Evolutionary conservation across 139 green algal genomes (phyloP).

Genomic region (Nannochloris sp.): DNA sequence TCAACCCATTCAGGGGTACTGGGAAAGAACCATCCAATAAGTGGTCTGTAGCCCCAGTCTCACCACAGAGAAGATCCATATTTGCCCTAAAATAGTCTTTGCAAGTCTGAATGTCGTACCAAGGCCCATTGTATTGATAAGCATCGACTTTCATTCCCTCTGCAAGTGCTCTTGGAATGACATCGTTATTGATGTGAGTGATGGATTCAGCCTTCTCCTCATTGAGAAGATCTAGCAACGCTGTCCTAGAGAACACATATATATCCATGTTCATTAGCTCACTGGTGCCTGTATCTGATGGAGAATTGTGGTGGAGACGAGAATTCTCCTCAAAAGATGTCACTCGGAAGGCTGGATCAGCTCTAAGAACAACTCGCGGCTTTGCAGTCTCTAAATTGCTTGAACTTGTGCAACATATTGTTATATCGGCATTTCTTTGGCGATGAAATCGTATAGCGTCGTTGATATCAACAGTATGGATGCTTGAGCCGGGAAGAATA

Average conservation of each 20-base stretch:
- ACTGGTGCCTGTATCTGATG: conserved; percentile 83
- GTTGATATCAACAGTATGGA: conserved; percentile 29
- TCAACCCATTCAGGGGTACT: conserved; percentile 76
- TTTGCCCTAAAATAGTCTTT: conserved; percentile 76
- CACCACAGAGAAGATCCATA: conserved; percentile 40
- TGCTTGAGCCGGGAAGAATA: conserved; percentile 32
- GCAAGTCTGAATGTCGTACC: conserved; percentile 43
- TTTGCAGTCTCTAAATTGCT: conserved; percentile 2
- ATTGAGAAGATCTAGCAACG: conserved; percentile 25
- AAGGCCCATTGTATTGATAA: conserved; percentile 91
- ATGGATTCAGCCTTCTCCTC: conserved; percentile 35
- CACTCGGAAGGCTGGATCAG: conserved; percentile 69
- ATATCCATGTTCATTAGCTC: conserved; percentile 80
- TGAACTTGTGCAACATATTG: conserved; percentile 35
- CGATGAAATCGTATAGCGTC: conserved; percentile 31
- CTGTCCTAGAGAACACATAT: conserved; percentile 60
- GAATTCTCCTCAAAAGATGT: conserved; percentile 51
- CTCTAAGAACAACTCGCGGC: conserved; percentile 25
- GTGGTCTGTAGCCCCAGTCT: conserved; percentile 39
- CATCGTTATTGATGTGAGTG: conserved; percentile 67
- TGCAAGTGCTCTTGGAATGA: conserved; percentile 65
- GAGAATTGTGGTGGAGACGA: background rate
- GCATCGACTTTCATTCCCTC: conserved; percentile 55
- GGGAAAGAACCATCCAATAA: conserved; percentile 77
- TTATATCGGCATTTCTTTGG: conserved; percentile 35